Evolutionary conservation across 805 yeast genomes (phyloP), one percentile per base, ranked within the genome.

Genomic region (Sugiyamaella chiloensis): DNA sequence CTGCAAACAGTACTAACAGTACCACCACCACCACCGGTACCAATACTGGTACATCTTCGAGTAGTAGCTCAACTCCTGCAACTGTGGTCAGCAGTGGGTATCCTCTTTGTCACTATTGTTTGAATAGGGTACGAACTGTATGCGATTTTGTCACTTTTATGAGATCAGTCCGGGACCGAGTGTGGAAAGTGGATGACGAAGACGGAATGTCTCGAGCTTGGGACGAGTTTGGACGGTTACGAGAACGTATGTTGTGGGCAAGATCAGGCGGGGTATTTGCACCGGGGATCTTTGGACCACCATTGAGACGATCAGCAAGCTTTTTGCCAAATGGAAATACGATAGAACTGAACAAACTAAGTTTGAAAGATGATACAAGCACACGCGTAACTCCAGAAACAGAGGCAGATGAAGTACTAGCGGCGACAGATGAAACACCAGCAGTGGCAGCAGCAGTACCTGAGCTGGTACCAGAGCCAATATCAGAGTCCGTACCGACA

Each of bases 131-230:
- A 43, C 78, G 98, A 59, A 80, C 86, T 49, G 78, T 85, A 1
- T 87, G 96, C 64, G 96, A 90, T 50, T 76, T 87, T 51, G 80
- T 87, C 60, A 85, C 89, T 34, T 83, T 84, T 56, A 64, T 91
- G 54, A 75, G 95, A 57, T 73, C 83, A 21, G 68, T 90, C 34
- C 72, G 75, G 50, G 69, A 73, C 42, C 76, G 78, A 3, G 71
- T 83, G 8, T 84, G 87, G 78, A 78, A 80, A 60, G 62, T 83
- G 36, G 76, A 74, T 40, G 68, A 69, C 37, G 73, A 68, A 36
- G 61, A 58, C 30, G 55, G 58, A 16, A 54, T 51, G 24, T 71
- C 68, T 48, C 72, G 76, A 49, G 78, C 80, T 7, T 90, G 95
- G 85, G 67, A 74, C 24, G 86, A 81, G 56, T 63, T 82, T 29